phyloP scores from a whole-genome alignment of 768 basidiomycete species.

The Leccinum incarnatum region DNA sequence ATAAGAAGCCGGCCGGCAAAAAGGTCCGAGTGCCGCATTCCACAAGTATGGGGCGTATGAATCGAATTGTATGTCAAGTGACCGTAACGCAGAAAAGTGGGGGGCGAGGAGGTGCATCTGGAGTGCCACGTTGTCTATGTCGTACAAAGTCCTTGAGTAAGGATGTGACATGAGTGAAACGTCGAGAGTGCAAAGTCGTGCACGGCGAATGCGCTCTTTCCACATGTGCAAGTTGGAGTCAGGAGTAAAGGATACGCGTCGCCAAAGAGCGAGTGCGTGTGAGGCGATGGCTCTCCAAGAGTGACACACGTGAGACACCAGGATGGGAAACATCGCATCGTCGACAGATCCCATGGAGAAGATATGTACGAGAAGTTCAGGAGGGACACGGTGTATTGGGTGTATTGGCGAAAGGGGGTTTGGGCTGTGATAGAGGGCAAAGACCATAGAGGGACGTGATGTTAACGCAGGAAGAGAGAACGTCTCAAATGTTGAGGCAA shows the following conservation, averaged over 20 bases:
- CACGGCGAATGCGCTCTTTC: slow-evolving; percentile 58
- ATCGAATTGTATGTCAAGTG: slow-evolving; percentile 55
- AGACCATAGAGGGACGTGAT: slow-evolving; percentile 28
- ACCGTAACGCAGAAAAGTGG: slow-evolving; percentile 56
- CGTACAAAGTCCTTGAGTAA: slow-evolving; percentile 16
- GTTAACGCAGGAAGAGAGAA: slow-evolving; percentile 13
- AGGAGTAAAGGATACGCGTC: slow-evolving; percentile 50
- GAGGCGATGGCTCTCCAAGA: slow-evolving; percentile 62
- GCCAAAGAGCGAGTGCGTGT: slow-evolving; percentile 63
- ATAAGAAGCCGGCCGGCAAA: slow-evolving; percentile 37
- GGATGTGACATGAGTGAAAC: slow-evolving; percentile 48
- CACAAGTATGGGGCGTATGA: slow-evolving; percentile 63
- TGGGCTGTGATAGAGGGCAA: slow-evolving; percentile 24
- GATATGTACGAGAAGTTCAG: slow-evolving; percentile 61
- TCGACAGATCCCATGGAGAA: slow-evolving; percentile 60
- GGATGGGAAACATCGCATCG: slow-evolving; percentile 55
- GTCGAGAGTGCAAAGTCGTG: slow-evolving; percentile 60
- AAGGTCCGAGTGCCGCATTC: slow-evolving; percentile 60
- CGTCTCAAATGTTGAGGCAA: slow-evolving; percentile 17
- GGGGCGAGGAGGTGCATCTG: slow-evolving; percentile 55
- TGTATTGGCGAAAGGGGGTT: slow-evolving; percentile 36
- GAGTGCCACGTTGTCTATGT: slow-evolving; percentile 49
- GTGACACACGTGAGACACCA: slow-evolving; percentile 67
- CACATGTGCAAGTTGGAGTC: slow-evolving; percentile 50
- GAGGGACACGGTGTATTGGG: slow-evolving; percentile 56